A percentile compares a stretch with the other conserved stretches of the same genome.
These are phyloP conservation scores for Sporothrix brunneoviolacea DNA, from an alignment of 2,329 filamentous ascomycete genomes.

Conservation along the genomic window DNA sequence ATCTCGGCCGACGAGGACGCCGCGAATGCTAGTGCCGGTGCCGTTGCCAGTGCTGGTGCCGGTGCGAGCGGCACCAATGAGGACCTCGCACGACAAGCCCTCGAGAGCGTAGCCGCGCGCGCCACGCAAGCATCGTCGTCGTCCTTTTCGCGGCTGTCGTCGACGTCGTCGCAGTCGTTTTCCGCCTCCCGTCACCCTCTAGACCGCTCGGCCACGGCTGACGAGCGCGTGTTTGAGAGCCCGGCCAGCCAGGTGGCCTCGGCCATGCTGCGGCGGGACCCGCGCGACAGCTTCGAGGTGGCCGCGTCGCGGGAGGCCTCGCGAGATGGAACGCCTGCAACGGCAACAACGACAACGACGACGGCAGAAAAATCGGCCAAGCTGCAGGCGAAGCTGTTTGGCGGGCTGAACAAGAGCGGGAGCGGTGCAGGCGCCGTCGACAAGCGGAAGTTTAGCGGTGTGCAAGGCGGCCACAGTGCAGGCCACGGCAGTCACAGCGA, in stretches of 20 bases:
- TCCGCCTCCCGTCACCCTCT: slow-evolving; percentile 16
- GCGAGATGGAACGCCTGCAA: slow-evolving; percentile 30
- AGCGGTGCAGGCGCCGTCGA: slow-evolving; percentile 24
- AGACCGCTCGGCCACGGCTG: slow-evolving; percentile 11
- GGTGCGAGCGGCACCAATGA: slow-evolving; percentile 32
- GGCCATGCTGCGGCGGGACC: slow-evolving; percentile 61
- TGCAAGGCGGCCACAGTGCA: slow-evolving; percentile 4
- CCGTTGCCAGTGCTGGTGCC: background rate
- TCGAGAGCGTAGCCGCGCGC: slow-evolving; percentile 42
- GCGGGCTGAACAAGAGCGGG: slow-evolving; percentile 36
- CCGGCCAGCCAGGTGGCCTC: slow-evolving; percentile 73
- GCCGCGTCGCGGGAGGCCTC: slow-evolving; percentile 34
- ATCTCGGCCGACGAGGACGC: slow-evolving; percentile 58
- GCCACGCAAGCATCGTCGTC: slow-evolving; percentile 19
- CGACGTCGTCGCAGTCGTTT: no score
- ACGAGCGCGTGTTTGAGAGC: slow-evolving; percentile 57
- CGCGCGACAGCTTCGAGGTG: slow-evolving; percentile 46
- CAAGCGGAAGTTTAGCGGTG: slow-evolving; percentile 45
- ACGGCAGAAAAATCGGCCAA: slow-evolving; percentile 38
- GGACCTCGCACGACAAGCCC: slow-evolving; percentile 48
- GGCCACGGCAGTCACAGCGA: no score
- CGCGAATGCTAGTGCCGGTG: background rate
- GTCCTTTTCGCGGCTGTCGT: slow-evolving; percentile 21
- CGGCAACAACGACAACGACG: no score
- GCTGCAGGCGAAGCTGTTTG: slow-evolving; percentile 46